Base-by-base conservation (phyloP, 441 rosid genomes). In the Hypseocharis bilobata region DNA sequence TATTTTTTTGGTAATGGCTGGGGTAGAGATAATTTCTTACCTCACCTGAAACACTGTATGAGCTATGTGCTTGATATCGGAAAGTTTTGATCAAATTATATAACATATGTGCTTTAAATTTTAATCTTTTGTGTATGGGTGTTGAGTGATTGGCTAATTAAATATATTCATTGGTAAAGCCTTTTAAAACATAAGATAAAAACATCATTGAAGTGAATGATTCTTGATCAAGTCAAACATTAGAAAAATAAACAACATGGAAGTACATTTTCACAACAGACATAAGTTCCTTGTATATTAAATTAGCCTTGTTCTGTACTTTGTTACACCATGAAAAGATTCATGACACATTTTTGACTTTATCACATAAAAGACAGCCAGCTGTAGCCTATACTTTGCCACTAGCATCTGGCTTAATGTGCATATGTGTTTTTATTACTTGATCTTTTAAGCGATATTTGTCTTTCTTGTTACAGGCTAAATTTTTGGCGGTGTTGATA, bases 401-500 rank as follows among this genome's bases (percentile, higher is more conserved):
- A 57, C 25, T 28, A 0, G 6, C 22, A 14, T 4, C 40, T 47
- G 61, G 63, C 29, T 66, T 57, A 64, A 25, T 36, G 3, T 40
- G 40, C 55, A 25, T 47, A 11, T 8, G 45, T 22, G 32, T 68
- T 16, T 25, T 0, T 10, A 8, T 65, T 19, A 45, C 34, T 22
- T 42, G 13, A 45, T 5, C 27, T 34, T 58, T 61, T 73, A 61
- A 73, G 42, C 66, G 69, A 67, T 74, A 34, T 52, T 68, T 71
- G 27, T 72, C 69, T 51, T 72, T 76, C 69, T 66, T 66, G 60
- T 79, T 73, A 63, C 88, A 92, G 94, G 98, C 96, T 58, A 87
- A 84, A 70, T 93, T 88, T 85, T 74, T 90, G 82, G 95, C 89
- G 44, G 66, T 83, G 29, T 64, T 93, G 80, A 82, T 93, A 54